Conservation (phyloP, 2,329 filamentous ascomycete genomes). For the Trichoderma hamatum region DNA sequence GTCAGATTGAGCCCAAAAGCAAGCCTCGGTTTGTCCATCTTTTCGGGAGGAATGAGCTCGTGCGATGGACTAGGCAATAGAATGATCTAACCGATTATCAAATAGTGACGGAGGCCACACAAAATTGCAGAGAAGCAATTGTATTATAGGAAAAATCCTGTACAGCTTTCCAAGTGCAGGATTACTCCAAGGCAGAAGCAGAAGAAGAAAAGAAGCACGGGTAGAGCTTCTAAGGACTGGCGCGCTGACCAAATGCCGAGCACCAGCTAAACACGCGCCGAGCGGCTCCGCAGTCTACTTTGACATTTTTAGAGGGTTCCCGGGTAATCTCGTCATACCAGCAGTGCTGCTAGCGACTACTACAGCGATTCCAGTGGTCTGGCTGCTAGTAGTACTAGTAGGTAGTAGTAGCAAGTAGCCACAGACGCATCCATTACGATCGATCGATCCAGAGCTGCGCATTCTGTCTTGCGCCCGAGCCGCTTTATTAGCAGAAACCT, state of each 20-base stretch:
- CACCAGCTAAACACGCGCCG: conserved; percentile 21
- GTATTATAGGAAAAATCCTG: neutral
- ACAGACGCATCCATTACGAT: conserved; percentile 17
- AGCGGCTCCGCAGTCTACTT: conserved; percentile 19
- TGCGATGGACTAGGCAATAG: too few relatives aligned
- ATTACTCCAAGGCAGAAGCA: neutral
- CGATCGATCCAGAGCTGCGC: neutral
- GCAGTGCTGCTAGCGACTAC: neutral
- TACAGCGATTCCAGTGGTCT: neutral
- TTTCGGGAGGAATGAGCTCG: neutral
- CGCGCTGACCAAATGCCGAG: conserved; percentile 22
- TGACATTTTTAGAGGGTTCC: neutral
- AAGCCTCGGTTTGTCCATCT: conserved; percentile 53
- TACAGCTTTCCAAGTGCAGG: neutral
- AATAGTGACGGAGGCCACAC: neutral
- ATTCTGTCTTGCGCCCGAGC: neutral
- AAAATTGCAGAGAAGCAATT: neutral
- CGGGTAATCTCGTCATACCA: neutral
- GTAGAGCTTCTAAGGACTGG: neutral
- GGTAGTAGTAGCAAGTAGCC: neutral
- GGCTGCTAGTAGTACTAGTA: too few relatives aligned
- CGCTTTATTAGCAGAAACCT: neutral
- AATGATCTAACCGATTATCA: neutral
- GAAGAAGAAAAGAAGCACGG: neutral
- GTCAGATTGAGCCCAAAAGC: conserved; percentile 62